Conservation (phyloP, 2,329 filamentous ascomycete species). For the Calcarisporium arbuscula region DNA sequence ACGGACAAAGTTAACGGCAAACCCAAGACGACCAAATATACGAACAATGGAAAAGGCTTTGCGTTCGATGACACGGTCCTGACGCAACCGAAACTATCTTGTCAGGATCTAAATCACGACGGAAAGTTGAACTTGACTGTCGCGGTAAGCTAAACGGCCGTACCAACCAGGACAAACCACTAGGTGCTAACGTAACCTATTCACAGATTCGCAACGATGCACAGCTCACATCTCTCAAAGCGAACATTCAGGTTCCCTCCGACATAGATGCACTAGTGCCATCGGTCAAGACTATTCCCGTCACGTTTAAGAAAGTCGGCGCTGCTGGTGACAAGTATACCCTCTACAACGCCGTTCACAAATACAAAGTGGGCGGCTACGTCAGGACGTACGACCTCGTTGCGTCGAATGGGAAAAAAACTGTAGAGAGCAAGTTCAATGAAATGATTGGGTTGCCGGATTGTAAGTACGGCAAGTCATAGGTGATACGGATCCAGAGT, state of each 20-base stretch:
- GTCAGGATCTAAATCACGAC: background rate
- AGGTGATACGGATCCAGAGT: too few species aligned
- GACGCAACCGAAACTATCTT: background rate
- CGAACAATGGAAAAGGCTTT: conserved; percentile 2
- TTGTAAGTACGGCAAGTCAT: too few species aligned
- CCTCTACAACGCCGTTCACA: background rate
- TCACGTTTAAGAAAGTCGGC: background rate
- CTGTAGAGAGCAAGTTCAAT: background rate
- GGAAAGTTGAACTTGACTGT: too few species aligned
- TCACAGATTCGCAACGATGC: too few species aligned
- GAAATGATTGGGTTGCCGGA: too few species aligned
- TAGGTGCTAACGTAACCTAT: too few species aligned
- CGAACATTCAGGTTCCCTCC: too few species aligned
- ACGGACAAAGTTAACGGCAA: conserved; percentile 1
- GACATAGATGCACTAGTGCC: conserved; percentile 2
- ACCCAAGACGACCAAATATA: background rate
- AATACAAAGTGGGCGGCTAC: background rate
- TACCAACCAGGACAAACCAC: too few species aligned
- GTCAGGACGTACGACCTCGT: conserved; percentile 1
- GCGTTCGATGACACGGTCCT: conserved; percentile 1
- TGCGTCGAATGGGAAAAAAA: conserved; percentile 1
- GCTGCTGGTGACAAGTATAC: background rate
- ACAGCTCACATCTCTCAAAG: too few species aligned
- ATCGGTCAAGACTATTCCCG: background rate
- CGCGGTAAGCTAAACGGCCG: too few species aligned